Conservation (phyloP, 1,139 yeast genomes). For the Pichiaceae sp. region DNA sequence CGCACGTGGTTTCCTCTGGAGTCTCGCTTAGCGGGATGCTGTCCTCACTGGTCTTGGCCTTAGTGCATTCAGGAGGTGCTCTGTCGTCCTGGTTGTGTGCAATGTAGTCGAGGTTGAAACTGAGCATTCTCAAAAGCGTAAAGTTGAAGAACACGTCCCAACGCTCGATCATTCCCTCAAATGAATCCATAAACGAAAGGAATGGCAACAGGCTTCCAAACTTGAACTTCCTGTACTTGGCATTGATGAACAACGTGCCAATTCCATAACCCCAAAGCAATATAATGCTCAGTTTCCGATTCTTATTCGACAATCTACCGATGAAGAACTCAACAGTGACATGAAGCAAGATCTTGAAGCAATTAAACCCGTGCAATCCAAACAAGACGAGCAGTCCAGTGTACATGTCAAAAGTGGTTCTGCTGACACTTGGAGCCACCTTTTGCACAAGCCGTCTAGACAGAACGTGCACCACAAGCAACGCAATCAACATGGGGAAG, state of each 20-base stretch:
- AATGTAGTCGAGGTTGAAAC: slow-evolving; percentile 73
- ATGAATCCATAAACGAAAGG: slow-evolving; percentile 47
- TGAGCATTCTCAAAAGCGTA: slow-evolving; percentile 73
- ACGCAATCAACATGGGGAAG: slow-evolving; percentile 47
- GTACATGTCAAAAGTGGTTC: slow-evolving; percentile 57
- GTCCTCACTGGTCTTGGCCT: slow-evolving; percentile 6
- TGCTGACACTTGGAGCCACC: slow-evolving; percentile 17
- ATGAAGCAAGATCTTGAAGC: slow-evolving; percentile 53
- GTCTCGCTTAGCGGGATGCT: slow-evolving; percentile 4
- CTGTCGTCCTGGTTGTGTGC: slow-evolving; percentile 30
- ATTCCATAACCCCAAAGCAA: slow-evolving; percentile 75
- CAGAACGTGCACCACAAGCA: slow-evolving; percentile 45
- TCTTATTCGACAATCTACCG: slow-evolving; percentile 30
- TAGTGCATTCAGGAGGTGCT: slow-evolving; percentile 3
- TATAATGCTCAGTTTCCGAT: slow-evolving; percentile 25
- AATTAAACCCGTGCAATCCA: slow-evolving; percentile 74
- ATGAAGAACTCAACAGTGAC: slow-evolving; percentile 46
- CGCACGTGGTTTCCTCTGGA: slow-evolving; percentile 7
- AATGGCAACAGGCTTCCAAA: slow-evolving; percentile 32
- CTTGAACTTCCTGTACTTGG: slow-evolving; percentile 47
- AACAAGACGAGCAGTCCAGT: slow-evolving; percentile 67
- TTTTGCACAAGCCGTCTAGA: slow-evolving; percentile 33
- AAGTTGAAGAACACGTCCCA: slow-evolving; percentile 98
- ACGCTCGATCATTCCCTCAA: slow-evolving; percentile 68
- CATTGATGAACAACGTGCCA: slow-evolving; percentile 68